phyloP scores from a whole-genome alignment of 208 protist genomes.

The Strigomonas culicis region DNA sequence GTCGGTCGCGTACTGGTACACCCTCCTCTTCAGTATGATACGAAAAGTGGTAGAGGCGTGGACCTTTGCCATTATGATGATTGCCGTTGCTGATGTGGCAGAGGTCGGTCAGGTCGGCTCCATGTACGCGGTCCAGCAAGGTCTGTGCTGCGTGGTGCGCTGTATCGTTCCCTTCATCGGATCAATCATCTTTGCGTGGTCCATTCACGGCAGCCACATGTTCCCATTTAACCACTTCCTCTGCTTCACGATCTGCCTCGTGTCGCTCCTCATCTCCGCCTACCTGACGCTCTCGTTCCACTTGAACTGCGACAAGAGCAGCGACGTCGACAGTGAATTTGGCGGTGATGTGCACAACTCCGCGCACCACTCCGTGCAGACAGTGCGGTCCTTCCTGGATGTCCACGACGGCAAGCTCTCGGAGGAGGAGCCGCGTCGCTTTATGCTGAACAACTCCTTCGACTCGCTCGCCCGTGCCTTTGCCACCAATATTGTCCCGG shows the following conservation, averaged over 20 bases:
- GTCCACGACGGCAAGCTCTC: not conserved
- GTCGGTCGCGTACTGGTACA: not conserved
- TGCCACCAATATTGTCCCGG: slow-evolving; percentile 31
- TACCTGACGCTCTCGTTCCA: slow-evolving; percentile 14
- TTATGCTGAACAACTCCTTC: slow-evolving; percentile 42
- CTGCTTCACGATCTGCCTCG: slow-evolving; percentile 33
- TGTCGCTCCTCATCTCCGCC: slow-evolving; percentile 15
- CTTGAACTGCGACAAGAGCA: slow-evolving; percentile 11
- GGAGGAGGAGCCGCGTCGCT: slow-evolving; percentile 5
- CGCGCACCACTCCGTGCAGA: slow-evolving; percentile 12
- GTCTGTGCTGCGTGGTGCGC: slow-evolving; percentile 32
- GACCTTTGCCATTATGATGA: slow-evolving; percentile 13
- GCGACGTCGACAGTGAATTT: slow-evolving; percentile 5
- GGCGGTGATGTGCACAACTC: slow-evolving; percentile 10
- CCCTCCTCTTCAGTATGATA: not conserved
- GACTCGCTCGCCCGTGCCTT: slow-evolving; percentile 40
- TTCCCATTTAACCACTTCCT: slow-evolving; percentile 67
- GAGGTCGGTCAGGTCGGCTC: slow-evolving; percentile 38
- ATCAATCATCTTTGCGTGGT: slow-evolving; percentile 51
- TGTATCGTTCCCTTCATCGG: slow-evolving; percentile 49
- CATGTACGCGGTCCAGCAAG: slow-evolving; percentile 55
- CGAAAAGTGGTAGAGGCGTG: slow-evolving; percentile 12
- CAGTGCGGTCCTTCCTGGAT: slow-evolving; percentile 5
- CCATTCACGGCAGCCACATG: slow-evolving; percentile 19
- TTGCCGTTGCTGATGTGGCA: slow-evolving; percentile 28